Percentiles rank a stretch among this genome's conserved stretches.
These are phyloP conservation scores for Ceratocystis albifundus DNA, from an alignment of 2,329 filamentous ascomycete species.

Conservation along the genomic window DNA sequence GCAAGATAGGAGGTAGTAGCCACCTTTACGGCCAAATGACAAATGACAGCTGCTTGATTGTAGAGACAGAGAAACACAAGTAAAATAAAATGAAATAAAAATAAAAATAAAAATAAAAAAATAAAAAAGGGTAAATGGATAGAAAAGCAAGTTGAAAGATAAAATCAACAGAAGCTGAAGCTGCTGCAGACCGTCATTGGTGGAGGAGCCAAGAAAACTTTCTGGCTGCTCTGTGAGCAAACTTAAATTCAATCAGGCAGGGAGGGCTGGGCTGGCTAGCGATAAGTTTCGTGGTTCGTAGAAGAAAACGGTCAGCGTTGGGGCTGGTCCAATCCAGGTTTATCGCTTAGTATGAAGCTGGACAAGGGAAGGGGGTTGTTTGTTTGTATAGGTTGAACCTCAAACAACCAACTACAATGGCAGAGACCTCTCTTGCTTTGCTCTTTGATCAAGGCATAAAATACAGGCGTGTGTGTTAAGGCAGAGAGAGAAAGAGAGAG, in stretches of 20 bases:
- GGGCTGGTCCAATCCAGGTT: neutral
- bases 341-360: slow-evolving; percentile 6
- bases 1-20: neutral
- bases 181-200: neutral
- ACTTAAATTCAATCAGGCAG: neutral
- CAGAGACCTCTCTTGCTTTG: too few species aligned
- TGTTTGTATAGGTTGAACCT: neutral
- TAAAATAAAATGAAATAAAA: too few species aligned
- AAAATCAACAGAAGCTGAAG: neutral
- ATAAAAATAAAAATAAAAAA: too few species aligned
- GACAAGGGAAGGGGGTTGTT: slow-evolving; percentile 3
- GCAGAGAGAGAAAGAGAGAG: too few species aligned
- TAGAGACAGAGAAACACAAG: neutral
- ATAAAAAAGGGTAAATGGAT: neutral
- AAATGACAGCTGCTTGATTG: neutral
- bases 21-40: neutral
- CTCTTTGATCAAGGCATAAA: too few species aligned
- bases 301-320: neutral
- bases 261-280: neutral
- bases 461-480: too few species aligned
- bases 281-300: neutral
- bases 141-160: neutral
- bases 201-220: neutral
- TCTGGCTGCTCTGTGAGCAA: neutral
- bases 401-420: neutral